phyloP scores from a whole-genome alignment of 2,329 filamentous ascomycete genomes.

The Ophiostoma piceae region DNA sequence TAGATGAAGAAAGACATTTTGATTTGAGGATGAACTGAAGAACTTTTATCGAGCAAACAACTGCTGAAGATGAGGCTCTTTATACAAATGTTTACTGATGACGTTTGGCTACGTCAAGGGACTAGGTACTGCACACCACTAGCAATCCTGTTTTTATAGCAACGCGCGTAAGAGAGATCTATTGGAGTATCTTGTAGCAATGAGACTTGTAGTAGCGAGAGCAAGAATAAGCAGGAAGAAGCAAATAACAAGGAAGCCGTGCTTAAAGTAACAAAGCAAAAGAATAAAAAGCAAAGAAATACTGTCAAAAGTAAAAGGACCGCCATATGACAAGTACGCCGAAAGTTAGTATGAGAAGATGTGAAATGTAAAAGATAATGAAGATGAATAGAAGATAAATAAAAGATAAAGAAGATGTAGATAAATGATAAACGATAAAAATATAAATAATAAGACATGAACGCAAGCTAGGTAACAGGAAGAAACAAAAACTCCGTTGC shows the following conservation, averaged over 20 bases:
- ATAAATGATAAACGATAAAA: background rate
- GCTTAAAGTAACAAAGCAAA: background rate
- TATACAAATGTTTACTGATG: background rate
- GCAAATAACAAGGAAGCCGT: background rate
- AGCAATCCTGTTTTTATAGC: background rate
- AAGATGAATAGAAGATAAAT: background rate
- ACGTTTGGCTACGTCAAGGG: constrained; percentile 4
- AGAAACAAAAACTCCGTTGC: constrained; percentile 13
- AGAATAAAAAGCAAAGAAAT: background rate
- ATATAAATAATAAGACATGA: background rate
- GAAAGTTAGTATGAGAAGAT: background rate
- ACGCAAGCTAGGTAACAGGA: constrained; percentile 2
- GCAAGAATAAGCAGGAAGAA: background rate
- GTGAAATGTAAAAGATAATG: background rate
- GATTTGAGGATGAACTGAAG: background rate
- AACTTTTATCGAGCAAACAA: background rate
- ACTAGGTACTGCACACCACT: background rate
- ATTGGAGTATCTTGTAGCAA: constrained; percentile 1
- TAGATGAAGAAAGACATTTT: constrained; percentile 29
- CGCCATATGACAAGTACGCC: background rate
- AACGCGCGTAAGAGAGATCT: background rate
- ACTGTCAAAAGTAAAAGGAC: background rate
- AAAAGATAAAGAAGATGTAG: background rate
- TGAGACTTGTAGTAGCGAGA: background rate
- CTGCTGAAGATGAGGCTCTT: background rate